Percentiles rank a stretch among this genome's conserved stretches.
Conservation (phyloP, 495 filamentous ascomycete species). For the Lasiosphaeria hispida region DNA sequence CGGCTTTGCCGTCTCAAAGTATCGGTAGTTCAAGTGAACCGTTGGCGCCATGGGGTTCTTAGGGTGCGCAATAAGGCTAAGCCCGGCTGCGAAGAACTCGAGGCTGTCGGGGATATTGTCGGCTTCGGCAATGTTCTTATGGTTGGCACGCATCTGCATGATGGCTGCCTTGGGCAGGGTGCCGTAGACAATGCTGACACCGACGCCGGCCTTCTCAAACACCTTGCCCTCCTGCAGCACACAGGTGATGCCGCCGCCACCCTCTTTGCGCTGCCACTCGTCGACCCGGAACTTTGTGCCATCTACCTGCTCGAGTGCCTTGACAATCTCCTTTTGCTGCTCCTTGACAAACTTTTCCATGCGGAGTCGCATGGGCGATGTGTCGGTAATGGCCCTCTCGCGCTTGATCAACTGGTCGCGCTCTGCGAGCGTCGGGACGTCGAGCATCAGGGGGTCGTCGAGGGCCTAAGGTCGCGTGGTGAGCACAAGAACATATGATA, state of each 20-base stretch:
- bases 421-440: slow-evolving; percentile 62
- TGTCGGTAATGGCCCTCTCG: slow-evolving; percentile 61
- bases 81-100: slow-evolving; percentile 90
- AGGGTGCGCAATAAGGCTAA: slow-evolving; percentile 91
- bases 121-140: slow-evolving; percentile 79
- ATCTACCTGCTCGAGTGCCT: slow-evolving; percentile 76
- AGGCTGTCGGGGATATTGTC: slow-evolving; percentile 63
- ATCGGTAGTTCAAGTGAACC: slow-evolving; percentile 97
- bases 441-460: slow-evolving; percentile 39
- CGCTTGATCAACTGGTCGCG: slow-evolving; percentile 64
- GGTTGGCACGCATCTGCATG: slow-evolving; percentile 88
- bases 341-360: slow-evolving; percentile 96
- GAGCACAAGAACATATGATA: neutral
- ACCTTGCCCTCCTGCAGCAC: slow-evolving; percentile 94
- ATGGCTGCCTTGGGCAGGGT: slow-evolving; percentile 85
- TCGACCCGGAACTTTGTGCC: slow-evolving; percentile 77
- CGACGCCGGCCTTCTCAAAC: slow-evolving; percentile 97
- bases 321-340: slow-evolving; percentile 83
- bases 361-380: slow-evolving; percentile 92
- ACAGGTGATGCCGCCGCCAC: slow-evolving; percentile 80
- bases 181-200: slow-evolving; percentile 92
- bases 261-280: slow-evolving; percentile 82
- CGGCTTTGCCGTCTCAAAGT: slow-evolving; percentile 89
- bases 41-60: slow-evolving; percentile 95
- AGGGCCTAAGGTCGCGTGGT: slow-evolving; percentile 28